A percentile compares a stretch with the other conserved stretches of the same genome.
phyloP scores from a whole-genome alignment of 345 rosid species.

The Excoecaria agallocha region DNA sequence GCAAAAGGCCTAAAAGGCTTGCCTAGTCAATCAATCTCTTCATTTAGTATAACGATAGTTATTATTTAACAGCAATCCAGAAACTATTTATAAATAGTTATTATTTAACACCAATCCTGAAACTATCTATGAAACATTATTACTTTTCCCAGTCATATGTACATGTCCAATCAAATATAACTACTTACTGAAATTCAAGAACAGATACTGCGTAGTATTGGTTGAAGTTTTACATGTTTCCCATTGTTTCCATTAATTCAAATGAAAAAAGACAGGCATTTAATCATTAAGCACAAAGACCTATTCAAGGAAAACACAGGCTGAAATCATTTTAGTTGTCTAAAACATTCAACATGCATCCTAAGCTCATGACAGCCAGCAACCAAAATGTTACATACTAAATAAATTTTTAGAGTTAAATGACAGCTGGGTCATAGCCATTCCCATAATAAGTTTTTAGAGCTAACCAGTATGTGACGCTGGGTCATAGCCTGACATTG shows the following conservation, averaged over 20 bases:
- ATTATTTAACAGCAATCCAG: neutral
- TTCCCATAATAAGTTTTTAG: constrained; percentile 3
- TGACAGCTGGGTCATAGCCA: too few relatives aligned
- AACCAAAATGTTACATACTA: constrained; percentile 5
- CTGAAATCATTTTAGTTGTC: neutral
- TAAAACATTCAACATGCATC: constrained; percentile 3
- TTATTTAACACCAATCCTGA: too few relatives aligned
- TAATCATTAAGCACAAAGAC: neutral
- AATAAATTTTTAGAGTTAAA: too few relatives aligned
- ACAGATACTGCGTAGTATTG: too few relatives aligned
- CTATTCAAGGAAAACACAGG: neutral
- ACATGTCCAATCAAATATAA: neutral
- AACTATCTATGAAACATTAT: neutral
- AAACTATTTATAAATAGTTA: too few relatives aligned
- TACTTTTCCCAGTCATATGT: neutral
- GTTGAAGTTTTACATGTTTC: too few relatives aligned
- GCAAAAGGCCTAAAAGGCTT: neutral
- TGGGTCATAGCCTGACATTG: constrained; percentile 51
- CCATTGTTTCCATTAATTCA: neutral
- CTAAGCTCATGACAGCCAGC: neutral
- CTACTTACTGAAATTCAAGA: neutral
- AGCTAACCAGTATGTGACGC: constrained; percentile 64
- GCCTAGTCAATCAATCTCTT: neutral
- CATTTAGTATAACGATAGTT: neutral
- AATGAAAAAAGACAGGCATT: neutral